phyloP scores from a whole-genome alignment of 75 land plant species.

The Cryptomeria japonica region DNA sequence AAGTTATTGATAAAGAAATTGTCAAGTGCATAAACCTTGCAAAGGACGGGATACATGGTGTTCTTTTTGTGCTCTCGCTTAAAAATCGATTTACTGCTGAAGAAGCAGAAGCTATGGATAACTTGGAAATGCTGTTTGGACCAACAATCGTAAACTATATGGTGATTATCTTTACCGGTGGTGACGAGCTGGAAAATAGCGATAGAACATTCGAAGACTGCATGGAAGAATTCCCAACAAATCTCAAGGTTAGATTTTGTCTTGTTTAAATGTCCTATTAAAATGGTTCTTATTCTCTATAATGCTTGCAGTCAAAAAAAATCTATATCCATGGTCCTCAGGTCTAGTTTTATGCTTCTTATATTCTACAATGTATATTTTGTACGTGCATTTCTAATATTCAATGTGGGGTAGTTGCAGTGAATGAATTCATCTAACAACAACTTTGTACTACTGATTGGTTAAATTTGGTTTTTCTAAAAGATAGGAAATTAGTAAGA shows the following conservation, averaged over 20 bases:
- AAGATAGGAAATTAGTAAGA: too few species aligned
- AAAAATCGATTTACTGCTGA: slow-evolving; percentile 69
- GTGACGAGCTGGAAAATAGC: slow-evolving; percentile 68
- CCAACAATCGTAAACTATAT: slow-evolving; percentile 57
- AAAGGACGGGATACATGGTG: slow-evolving; percentile 72
- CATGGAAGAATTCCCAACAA: slow-evolving; percentile 41
- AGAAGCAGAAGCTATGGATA: slow-evolving; percentile 53
- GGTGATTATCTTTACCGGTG: slow-evolving; percentile 82
- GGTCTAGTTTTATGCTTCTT: too few species aligned
- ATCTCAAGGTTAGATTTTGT: slow-evolving; percentile 35
- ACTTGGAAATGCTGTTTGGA: slow-evolving; percentile 61
- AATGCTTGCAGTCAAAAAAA: too few species aligned
- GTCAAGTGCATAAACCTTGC: slow-evolving; percentile 64
- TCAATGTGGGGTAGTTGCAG: too few species aligned
- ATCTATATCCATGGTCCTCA: too few species aligned
- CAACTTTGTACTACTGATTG: too few species aligned
- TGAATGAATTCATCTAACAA: too few species aligned
- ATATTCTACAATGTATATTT: too few species aligned
- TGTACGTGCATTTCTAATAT: too few species aligned
- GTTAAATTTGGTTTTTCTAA: too few species aligned
- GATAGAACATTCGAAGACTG: slow-evolving; percentile 59
- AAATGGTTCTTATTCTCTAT: too few species aligned
- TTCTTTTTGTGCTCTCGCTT: slow-evolving; percentile 57
- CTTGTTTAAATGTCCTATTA: too few species aligned
- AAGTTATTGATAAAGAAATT: slow-evolving; percentile 53